phyloP scores from a whole-genome alignment of 441 rosid species.

The Brassica hybrid region DNA sequence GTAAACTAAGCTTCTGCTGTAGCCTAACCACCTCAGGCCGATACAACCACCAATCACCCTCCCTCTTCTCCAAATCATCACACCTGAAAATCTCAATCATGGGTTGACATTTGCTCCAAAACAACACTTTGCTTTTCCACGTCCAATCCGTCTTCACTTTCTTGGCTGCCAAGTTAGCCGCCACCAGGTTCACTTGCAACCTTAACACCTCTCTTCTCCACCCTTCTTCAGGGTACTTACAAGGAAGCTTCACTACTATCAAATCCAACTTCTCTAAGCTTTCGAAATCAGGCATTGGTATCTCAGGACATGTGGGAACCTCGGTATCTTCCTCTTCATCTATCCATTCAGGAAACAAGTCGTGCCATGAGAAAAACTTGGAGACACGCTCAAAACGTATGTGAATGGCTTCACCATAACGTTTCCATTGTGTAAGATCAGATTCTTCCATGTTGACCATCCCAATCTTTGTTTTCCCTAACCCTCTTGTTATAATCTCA shows the following conservation, averaged over 20 bases:
- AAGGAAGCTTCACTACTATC: constrained; percentile 77
- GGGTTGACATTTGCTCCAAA: constrained; percentile 85
- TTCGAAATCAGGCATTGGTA: constrained; percentile 78
- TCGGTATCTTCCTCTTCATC: constrained; percentile 89
- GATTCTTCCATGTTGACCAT: constrained; percentile 75
- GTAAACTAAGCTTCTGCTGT: constrained; percentile 74
- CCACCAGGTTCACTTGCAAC: constrained; percentile 79
- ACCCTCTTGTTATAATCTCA: constrained; percentile 48
- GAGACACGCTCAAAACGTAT: constrained; percentile 63
- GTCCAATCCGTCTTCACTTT: constrained; percentile 64
- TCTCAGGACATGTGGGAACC: constrained; percentile 72
- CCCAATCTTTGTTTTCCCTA: constrained; percentile 60
- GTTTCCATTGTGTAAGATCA: constrained; percentile 62
- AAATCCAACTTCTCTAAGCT: constrained; percentile 61
- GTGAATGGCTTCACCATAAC: constrained; percentile 57
- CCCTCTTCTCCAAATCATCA: constrained; percentile 69
- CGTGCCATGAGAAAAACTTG: constrained; percentile 67
- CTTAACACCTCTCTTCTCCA: constrained; percentile 83
- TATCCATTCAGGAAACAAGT: constrained; percentile 95
- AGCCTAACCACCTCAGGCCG: constrained; percentile 62
- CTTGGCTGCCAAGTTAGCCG: constrained; percentile 68
- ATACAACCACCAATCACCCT: constrained; percentile 88
- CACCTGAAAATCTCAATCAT: constrained; percentile 90
- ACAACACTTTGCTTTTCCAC: constrained; percentile 66
- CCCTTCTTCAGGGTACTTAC: constrained; percentile 68